Percentiles rank a stretch among this genome's conserved stretches.
phyloP scores from a whole-genome alignment of 2,329 filamentous ascomycete species.

The Zasmidium cellare region DNA sequence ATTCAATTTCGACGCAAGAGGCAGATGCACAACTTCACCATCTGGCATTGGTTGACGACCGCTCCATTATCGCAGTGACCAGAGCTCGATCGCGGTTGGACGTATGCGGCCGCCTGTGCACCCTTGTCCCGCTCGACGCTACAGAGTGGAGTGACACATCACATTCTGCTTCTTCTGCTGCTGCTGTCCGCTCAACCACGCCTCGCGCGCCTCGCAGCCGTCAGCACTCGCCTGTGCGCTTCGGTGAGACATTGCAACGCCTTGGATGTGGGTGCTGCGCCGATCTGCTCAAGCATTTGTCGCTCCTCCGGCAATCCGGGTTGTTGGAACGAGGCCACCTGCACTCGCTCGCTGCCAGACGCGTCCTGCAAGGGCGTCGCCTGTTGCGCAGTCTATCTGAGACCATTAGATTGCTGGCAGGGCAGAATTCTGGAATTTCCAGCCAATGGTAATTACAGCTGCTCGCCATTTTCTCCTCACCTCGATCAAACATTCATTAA shows the following conservation, averaged over 20 bases:
- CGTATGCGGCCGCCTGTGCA: not conserved
- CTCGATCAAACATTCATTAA: not conserved
- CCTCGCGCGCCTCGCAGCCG: not conserved
- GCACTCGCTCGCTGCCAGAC: not conserved
- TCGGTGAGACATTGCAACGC: no score
- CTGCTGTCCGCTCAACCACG: not conserved
- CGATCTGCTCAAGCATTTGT: not conserved
- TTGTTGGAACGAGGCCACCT: not conserved
- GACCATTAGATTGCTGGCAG: conserved; percentile 8
- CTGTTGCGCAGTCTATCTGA: conserved; percentile 14
- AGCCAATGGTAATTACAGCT: conserved; percentile 11
- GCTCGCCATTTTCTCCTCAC: not conserved
- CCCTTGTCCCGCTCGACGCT: not conserved
- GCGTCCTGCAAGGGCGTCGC: conserved; percentile 9
- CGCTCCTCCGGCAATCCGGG: not conserved
- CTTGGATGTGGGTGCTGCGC: no score
- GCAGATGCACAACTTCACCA: not conserved
- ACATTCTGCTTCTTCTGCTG: not conserved
- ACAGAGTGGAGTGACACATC: not conserved
- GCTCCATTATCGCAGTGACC: not conserved
- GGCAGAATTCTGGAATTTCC: conserved; percentile 2
- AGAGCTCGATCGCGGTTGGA: not conserved
- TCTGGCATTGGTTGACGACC: not conserved
- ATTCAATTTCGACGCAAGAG: no score
- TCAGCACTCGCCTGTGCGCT: no score